A percentile compares a stretch with the other conserved stretches of the same genome.
Evolutionary conservation across 2,329 filamentous ascomycete genomes (phyloP).

Genomic region (Alternaria gansuensis): DNA sequence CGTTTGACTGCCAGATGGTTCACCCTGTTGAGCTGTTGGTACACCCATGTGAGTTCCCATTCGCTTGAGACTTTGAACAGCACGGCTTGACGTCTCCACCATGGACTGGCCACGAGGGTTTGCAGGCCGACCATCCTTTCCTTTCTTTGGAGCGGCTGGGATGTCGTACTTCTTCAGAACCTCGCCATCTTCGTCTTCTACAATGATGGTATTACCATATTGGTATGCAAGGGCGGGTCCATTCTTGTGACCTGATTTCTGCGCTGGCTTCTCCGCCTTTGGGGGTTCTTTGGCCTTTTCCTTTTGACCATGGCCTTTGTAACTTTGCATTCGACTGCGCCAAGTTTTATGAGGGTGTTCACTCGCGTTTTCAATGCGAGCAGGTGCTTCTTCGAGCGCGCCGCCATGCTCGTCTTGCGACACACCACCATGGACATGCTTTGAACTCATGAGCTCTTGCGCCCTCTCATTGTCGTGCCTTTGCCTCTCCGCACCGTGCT

Average conservation of each 20-base stretch:
- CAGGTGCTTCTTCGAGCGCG: constrained; percentile 46
- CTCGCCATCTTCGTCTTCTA: constrained; percentile 86
- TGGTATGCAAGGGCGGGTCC: constrained; percentile 85
- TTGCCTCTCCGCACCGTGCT: constrained; percentile 65
- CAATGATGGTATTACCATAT: constrained; percentile 88
- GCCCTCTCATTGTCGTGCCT: constrained; percentile 67
- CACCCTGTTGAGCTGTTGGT: constrained; percentile 35
- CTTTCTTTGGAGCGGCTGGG: constrained; percentile 60
- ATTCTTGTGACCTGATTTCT: constrained; percentile 54
- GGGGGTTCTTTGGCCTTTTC: constrained; percentile 48
- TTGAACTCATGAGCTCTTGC: constrained; percentile 64
- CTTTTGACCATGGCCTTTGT: constrained; percentile 55
- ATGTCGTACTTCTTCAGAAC: constrained; percentile 86
- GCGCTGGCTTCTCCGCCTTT: constrained; percentile 45
- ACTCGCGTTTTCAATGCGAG: constrained; percentile 50
- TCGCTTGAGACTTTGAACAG: constrained; percentile 57
- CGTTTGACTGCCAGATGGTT: constrained; percentile 31
- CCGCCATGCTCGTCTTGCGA: constrained; percentile 60
- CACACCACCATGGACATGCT: constrained; percentile 54
- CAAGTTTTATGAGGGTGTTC: constrained; percentile 55
- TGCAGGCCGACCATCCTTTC: constrained; percentile 36
- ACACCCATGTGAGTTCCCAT: constrained; percentile 66
- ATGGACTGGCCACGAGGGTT: constrained; percentile 44
- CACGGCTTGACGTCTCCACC: constrained; percentile 48
- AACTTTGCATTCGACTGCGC: constrained; percentile 58